Evolutionary conservation across 148 eudicot genomes (phyloP), one percentile per base, ranked within the genome.

Genomic region (Polygonum maritimum): DNA sequence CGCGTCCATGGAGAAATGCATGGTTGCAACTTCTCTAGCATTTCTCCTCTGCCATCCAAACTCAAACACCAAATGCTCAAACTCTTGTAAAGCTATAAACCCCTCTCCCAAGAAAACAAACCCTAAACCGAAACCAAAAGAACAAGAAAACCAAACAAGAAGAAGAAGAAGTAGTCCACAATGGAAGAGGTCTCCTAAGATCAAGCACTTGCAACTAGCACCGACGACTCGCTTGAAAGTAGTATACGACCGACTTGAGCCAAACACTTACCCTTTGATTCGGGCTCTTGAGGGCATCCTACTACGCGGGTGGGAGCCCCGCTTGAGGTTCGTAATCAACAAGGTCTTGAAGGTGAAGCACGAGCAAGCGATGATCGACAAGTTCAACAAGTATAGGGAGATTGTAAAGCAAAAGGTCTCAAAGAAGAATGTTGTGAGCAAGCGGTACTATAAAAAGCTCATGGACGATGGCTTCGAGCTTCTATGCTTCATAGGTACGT

Each of bases 401-500:
- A 6, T 51, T 7, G 47, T 69, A 10, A 77, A 48, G 74, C 45
- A 21, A 13, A 69, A 51, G 55, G 74, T 48, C 12, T 47, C 31
- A 31, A 51, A 49, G 36, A 38, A 16, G 16, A 9, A 0, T 16
- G 16, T 16, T 35, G 71, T 35, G 12, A 49, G 3, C 41, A 35
- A 48, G 8, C 19, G 58, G 26, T 16, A 9, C 73, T 9, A 45
- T 38, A 57, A 69, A 31, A 77, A 58, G 60, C 16, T 69, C n/a
- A 67, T 51, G 79, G 79, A 36, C 4, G 65, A 77, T 12, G 79
- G 79, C 11, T 69, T 69, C 35, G 79, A 77, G 74, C 38, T 77
- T 18, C 74, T 77, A 5, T 70, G 74, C 9, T 77, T 77, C 65
- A 72, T 36, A 16, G 79, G 79, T 38, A 26, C 31, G 31, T 26